phyloP scores from a whole-genome alignment of 2,329 filamentous ascomycete genomes.

The Fusarium xyrophilum region DNA sequence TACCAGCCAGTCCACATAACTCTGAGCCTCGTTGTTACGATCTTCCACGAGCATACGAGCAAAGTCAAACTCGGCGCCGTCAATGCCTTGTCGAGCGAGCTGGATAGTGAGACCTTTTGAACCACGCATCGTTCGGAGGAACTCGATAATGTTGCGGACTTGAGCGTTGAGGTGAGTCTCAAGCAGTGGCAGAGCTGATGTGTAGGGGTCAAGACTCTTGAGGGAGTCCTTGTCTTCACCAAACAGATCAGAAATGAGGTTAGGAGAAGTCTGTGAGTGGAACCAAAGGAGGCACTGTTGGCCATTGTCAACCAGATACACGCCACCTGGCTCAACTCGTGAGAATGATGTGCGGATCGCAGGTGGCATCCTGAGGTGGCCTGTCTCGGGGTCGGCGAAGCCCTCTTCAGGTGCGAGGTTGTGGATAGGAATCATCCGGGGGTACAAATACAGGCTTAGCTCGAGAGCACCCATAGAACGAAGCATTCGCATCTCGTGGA shows the following conservation, averaged over 20 bases:
- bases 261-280: constrained; percentile 89
- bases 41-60: constrained; percentile 90
- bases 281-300: constrained; percentile 93
- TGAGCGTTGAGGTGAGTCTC: constrained; percentile 94
- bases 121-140: constrained; percentile 78
- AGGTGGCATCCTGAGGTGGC: constrained; percentile 84
- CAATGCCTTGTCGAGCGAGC: constrained; percentile 87
- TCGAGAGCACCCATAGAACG: constrained; percentile 86
- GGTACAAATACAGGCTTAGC: constrained; percentile 91
- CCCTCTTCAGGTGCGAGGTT: constrained; percentile 87
- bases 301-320: constrained; percentile 94
- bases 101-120: constrained; percentile 90
- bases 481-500: constrained; percentile 90
- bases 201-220: constrained; percentile 80
- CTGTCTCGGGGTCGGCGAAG: constrained; percentile 85
- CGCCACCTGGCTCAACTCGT: constrained; percentile 89
- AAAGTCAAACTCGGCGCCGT: constrained; percentile 97
- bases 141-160: constrained; percentile 91
- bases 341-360: constrained; percentile 83
- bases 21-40: constrained; percentile 95
- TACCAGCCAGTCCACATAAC: constrained; percentile 98
- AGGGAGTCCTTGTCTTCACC: constrained; percentile 74
- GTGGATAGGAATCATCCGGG: constrained; percentile 89
- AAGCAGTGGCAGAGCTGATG: constrained; percentile 79
- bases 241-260: constrained; percentile 89